phyloP scores from a whole-genome alignment of 331 rosid genomes.

The Pyrus hybrid region DNA sequence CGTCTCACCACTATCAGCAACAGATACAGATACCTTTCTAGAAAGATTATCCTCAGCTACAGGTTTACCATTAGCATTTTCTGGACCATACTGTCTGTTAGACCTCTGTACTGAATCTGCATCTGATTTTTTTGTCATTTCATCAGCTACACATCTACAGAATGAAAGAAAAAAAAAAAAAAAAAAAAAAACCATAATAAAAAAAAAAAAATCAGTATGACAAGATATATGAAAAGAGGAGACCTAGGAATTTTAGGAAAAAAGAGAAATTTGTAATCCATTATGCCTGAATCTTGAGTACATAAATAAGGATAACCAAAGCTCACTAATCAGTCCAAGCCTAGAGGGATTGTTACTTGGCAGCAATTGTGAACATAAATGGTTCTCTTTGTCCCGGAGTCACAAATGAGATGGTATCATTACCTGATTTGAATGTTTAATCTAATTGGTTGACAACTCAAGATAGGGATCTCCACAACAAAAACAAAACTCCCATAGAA shows the following conservation, averaged over 20 bases:
- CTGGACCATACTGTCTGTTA: slow-evolving; percentile 24
- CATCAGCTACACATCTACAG: slow-evolving; percentile 62
- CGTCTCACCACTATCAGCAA: slow-evolving; percentile 93
- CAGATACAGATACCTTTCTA: slow-evolving; percentile 66
- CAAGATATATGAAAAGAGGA: slow-evolving; percentile 7
- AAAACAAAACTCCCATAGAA: background rate
- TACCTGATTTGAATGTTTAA: background rate
- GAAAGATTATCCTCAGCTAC: slow-evolving; percentile 41
- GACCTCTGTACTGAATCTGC: slow-evolving; percentile 27
- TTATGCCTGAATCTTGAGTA: background rate
- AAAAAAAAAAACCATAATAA: background rate
- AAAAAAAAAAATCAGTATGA: background rate
- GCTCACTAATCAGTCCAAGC: background rate
- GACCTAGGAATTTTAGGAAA: slow-evolving; percentile 3
- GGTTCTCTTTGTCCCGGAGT: background rate
- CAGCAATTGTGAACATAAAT: background rate
- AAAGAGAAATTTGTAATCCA: slow-evolving; percentile 8
- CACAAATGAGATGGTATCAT: background rate
- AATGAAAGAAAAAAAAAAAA: background rate
- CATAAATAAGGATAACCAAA: background rate
- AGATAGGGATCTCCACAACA: background rate
- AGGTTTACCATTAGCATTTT: slow-evolving; percentile 24
- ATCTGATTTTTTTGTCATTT: slow-evolving; percentile 34
- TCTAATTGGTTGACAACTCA: background rate
- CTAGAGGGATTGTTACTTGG: background rate